Evolutionary conservation across 2,329 filamentous ascomycete species (phyloP), one percentile per base, ranked within the genome.

Genomic region (Diplodia sapinea): DNA sequence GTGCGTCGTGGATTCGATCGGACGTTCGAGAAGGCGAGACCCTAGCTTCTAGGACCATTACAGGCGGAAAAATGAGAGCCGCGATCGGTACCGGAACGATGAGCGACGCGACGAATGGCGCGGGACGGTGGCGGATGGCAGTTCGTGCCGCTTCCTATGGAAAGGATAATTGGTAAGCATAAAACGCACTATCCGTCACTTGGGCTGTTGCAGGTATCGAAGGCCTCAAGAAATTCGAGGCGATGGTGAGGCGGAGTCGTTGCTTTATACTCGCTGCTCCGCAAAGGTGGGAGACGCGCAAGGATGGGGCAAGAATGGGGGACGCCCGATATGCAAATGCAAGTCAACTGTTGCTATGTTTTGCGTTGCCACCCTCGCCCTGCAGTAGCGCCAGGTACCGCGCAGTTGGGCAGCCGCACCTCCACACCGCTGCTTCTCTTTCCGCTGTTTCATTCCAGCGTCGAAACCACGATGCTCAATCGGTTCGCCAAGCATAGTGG

Each of bases 361-460:
- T 23, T 56, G 56, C 56, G 36, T 57, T 36, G 55, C 55, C 55
- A 59, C 38, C 23, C 57, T 62, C 56, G 26, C 56, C 23, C 57
- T 62, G 57, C 57, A 62, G 57, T 62, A 62, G 57, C 47, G 57
- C 57, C 56, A 59, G 56, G 56, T 59, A 59, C 56, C 56, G 56
- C 56, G 23, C 56, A 23, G 43, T 23, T 47, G 29, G 56, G 23
- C 23, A 29, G 38, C 38, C 11, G 56, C 56, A 59, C 26, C 38
- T 38, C 56, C 20, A 47, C 56, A 59, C 56, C 36, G 36, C 55
- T 31, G 26, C 4, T 43, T 9, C 9, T 9, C 31, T 9, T 9
- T 8, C 26, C 36, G 26, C 31, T 56, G 33, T n/a, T 9, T 20
- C 33, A 6, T 36, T 26, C 13, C 54, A 38, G 36, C 36, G 9